Conservation (phyloP, 139 green algal species). For the Dunaliella sp. region DNA sequence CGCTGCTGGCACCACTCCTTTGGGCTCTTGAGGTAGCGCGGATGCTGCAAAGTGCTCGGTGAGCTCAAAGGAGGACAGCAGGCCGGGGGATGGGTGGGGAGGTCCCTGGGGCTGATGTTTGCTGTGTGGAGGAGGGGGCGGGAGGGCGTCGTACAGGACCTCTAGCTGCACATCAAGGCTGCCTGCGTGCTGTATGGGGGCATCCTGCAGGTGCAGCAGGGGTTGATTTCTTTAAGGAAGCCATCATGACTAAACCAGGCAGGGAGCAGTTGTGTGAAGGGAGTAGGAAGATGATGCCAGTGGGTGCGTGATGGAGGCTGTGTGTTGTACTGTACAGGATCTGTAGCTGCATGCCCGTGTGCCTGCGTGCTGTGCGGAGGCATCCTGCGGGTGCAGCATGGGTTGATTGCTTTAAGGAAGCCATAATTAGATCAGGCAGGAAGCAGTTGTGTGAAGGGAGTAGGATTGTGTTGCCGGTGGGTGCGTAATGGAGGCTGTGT, state of each 20-base stretch:
- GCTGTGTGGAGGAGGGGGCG: too few species aligned
- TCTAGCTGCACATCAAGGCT: slow-evolving; percentile 24
- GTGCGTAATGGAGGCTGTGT: too few species aligned
- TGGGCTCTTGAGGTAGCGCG: not conserved
- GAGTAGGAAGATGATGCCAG: too few species aligned
- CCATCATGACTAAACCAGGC: too few species aligned
- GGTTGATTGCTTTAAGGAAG: too few species aligned
- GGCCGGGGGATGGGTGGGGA: not conserved
- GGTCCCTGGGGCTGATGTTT: not conserved
- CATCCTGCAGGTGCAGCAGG: not conserved
- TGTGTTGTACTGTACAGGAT: too few species aligned
- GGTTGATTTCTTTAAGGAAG: too few species aligned
- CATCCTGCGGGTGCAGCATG: not conserved
- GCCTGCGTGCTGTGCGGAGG: slow-evolving; percentile 1
- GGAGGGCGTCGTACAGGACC: not conserved
- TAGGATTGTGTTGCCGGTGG: too few species aligned
- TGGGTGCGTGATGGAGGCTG: too few species aligned
- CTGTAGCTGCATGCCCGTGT: slow-evolving; percentile 17
- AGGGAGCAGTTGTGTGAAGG: too few species aligned
- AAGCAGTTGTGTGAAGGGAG: too few species aligned
- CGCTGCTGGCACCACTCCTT: not conserved
- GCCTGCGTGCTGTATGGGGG: slow-evolving; percentile 1
- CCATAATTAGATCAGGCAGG: too few species aligned
- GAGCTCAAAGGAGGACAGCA: slow-evolving; percentile 26
- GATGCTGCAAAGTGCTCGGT: slow-evolving; percentile 18